These are phyloP conservation scores for Penicillium steckii DNA, from an alignment of 495 filamentous ascomycete species.

Conservation along the genomic window DNA sequence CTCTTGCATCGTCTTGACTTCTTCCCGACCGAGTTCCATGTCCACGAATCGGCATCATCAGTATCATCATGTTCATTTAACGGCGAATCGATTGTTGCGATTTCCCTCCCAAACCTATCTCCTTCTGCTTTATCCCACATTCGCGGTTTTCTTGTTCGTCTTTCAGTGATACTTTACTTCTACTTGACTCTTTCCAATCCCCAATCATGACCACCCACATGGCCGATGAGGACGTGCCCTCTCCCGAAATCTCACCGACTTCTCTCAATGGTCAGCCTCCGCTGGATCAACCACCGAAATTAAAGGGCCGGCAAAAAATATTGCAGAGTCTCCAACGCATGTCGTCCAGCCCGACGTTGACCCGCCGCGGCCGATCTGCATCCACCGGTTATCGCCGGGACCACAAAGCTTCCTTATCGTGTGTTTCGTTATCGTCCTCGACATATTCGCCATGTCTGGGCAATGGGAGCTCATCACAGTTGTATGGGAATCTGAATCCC, in stretches of 20 bases:
- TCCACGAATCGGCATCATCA: neutral
- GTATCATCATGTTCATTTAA: neutral
- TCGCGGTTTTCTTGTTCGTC: neutral
- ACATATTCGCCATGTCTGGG: conserved; percentile 52
- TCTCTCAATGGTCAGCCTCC: conserved; percentile 40
- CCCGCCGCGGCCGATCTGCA: conserved; percentile 57
- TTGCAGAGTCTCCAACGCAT: conserved; percentile 83
- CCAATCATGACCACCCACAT: conserved; percentile 34
- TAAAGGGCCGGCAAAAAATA: conserved; percentile 71
- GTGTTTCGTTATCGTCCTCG: conserved; percentile 72
- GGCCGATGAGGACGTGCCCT: conserved; percentile 26
- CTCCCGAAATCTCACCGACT: conserved; percentile 26
- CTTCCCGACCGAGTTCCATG: neutral
- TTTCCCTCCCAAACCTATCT: neutral
- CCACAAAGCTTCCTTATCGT: conserved; percentile 78
- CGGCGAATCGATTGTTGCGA: neutral
- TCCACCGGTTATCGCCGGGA: conserved; percentile 60
- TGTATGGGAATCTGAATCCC: conserved; percentile 53
- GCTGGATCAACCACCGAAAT: conserved; percentile 56
- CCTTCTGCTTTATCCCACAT: too few species aligned
- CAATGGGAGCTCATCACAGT: conserved; percentile 58
- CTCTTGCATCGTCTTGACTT: neutral
- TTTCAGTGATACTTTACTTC: neutral
- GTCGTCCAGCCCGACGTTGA: conserved; percentile 78
- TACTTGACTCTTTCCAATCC: neutral